Base-by-base conservation (phyloP, 1,284 basidiomycete species). In the Austroboletus rostrupii region DNA sequence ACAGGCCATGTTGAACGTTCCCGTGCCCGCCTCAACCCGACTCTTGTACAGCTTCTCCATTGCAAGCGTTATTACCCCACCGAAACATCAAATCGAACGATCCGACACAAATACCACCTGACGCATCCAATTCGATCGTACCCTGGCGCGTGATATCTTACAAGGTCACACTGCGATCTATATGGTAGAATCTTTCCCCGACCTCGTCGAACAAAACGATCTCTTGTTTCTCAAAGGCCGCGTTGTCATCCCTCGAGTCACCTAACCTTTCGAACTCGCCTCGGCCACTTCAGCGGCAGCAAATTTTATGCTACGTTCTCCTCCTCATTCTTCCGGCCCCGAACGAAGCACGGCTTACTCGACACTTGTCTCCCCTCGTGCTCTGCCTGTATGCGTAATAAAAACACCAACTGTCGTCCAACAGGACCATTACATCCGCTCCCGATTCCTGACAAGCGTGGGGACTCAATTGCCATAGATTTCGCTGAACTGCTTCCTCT, bases 291-390 rank as follows among this genome's bases (percentile, higher is more conserved):
- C 14, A 14, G 37, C 7, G 9, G 17, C 8, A 19, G 8, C 37
- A 38, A 38, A 21, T 9, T 45, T 14, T 72, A 73, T 45, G 57
- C 48, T 0, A 33, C 58, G 0, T 52, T 74, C 0, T 50, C 57
- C 0, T 45, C 55, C 5, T 60, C 62, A 0, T 76, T 67, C 45
- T 75, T 72, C 54, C 76, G 73, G 74, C 72, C 70, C 0, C 55
- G 63, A 17, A 75, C 75, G 71, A 17, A 58, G 0, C 20, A 33
- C 0, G 66, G 71, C 23, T 56, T 73, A 0, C 61, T 68, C 23
- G 42, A 20, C 0, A 39, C 47, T 0, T 69, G 73, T 19, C 57
- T 68, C 0, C 58, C 63, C 0, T 51, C 63, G 0, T 78, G 76
- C 50, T 47, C 55, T 0, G 57, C 61, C 1, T 74, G 72, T 37